A percentile compares a stretch with the other conserved stretches of the same genome.
These are phyloP conservation scores for Epichloe baconii DNA, from an alignment of 2,329 filamentous ascomycete species.

Conservation along the genomic window DNA sequence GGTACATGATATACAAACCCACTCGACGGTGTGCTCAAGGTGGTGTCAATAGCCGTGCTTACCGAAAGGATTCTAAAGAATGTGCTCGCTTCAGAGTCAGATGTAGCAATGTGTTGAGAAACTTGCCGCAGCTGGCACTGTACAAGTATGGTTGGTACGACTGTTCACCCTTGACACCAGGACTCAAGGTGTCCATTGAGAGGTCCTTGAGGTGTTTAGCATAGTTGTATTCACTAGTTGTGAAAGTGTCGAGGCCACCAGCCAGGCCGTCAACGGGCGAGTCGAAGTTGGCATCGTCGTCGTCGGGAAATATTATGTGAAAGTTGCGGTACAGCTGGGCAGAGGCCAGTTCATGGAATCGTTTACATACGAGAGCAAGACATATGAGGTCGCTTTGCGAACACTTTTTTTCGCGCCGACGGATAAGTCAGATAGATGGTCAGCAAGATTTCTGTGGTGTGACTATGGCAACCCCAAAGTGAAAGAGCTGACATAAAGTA, in stretches of 20 bases:
- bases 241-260: conserved; percentile 46
- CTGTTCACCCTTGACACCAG: conserved; percentile 37
- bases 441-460: background rate
- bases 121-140: conserved; percentile 45
- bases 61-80: conserved; percentile 44
- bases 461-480: no score
- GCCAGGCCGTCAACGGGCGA: conserved; percentile 44
- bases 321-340: conserved; percentile 46
- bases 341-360: conserved; percentile 45
- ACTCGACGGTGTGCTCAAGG: background rate
- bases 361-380: conserved; percentile 43
- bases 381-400: conserved; percentile 39
- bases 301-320: conserved; percentile 47
- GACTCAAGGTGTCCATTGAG: conserved; percentile 40
- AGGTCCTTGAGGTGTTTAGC: conserved; percentile 43
- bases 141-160: conserved; percentile 42
- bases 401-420: conserved; percentile 24
- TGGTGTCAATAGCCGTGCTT: conserved; percentile 10
- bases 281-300: conserved; percentile 38
- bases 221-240: conserved; percentile 51
- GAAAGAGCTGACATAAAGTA: no score
- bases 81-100: conserved; percentile 42
- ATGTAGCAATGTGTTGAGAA: conserved; percentile 47
- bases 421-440: background rate
- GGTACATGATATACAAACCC: background rate